phyloP scores from a whole-genome alignment of 768 basidiomycete genomes.

The Xanthoconium purpureum region DNA sequence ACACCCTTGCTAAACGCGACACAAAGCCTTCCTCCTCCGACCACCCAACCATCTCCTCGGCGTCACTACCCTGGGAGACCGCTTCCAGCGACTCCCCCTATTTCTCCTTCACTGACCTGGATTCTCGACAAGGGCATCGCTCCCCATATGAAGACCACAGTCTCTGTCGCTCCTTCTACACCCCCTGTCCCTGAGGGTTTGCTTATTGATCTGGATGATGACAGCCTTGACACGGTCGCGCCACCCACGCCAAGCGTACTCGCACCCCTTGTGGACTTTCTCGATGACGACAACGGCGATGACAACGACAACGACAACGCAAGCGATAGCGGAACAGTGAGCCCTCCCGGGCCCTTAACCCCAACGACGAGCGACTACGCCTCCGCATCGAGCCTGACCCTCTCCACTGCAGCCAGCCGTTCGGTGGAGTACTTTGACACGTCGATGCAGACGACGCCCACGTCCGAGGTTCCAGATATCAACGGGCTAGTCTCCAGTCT shows the following conservation, averaged over 20 bases:
- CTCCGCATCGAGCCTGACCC: conserved; percentile 29
- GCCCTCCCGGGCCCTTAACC: conserved; percentile 32
- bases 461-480: conserved; percentile 51
- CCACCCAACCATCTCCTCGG: conserved; percentile 27
- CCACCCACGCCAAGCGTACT: conserved; percentile 7
- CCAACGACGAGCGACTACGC: conserved; percentile 28
- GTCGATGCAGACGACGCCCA: conserved; percentile 30
- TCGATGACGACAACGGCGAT: conserved; percentile 16
- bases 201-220: conserved; percentile 54
- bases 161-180: conserved; percentile 24
- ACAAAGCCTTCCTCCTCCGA: conserved; percentile 24
- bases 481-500: conserved; percentile 58
- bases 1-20: conserved; percentile 22
- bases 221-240: conserved; percentile 26
- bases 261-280: conserved; percentile 23
- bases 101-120: conserved; percentile 34
- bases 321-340: conserved; percentile 32
- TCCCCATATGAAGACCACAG: conserved; percentile 16
- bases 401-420: conserved; percentile 21
- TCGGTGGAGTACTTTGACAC: conserved; percentile 29
- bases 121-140: conserved; percentile 30
- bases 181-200: conserved; percentile 48
- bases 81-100: conserved; percentile 32
- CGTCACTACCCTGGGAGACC: conserved; percentile 34
- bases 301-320: conserved; percentile 24